Evolutionary conservation across 2,329 filamentous ascomycete species (phyloP), one percentile per base, ranked within the genome.

Genomic region (Lasiodiplodia hormozganensis): DNA sequence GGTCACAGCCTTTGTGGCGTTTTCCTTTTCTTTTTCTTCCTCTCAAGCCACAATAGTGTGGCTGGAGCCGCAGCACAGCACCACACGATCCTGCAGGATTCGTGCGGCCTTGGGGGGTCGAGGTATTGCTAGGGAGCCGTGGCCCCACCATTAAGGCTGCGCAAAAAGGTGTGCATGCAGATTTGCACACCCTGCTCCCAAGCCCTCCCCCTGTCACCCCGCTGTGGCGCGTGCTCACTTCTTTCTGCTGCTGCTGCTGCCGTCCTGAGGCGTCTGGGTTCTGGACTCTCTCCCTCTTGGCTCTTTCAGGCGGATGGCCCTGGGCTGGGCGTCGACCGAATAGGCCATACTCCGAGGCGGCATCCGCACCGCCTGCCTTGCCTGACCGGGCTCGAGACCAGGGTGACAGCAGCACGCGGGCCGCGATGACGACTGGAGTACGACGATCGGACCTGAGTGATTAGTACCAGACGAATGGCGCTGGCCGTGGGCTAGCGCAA

Each of bases 81-180:
- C 43, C 10, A 18, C 43, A 47, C 43, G 43, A 47, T 47, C 43
- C 43, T 47, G 43, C 43, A 47, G 43, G 43, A 47, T 47, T 47
- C 11, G 12, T 21, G 43, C 43, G 18, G 43, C n/a, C 43, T 47
- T 1, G 31, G 8, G 31, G 31, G 31, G 31, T 34, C 28, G 40
- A n/a, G 43, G 18, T 21, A 18, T 47, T 47, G 43, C 43, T 47
- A 47, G n/a, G 43, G 43, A 18, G 43, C 43, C 21, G 28, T 57
- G 54, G 31, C 54, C 54, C 54, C 54, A 38, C 54, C 54, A 14
- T 57, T 57, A 57, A 57, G 54, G 54, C 54, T 57, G 54, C 54
- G 54, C 54, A 23, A n/a, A 38, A 16, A 34, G n/a, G 43, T 47
- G 43, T 47, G 43, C 18, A n/a, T 47, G 43, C 43, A 21, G 43